A percentile compares a stretch with the other conserved stretches of the same genome.
phyloP scores from a whole-genome alignment of 805 yeast species.

The Myxozyma nipponensis region DNA sequence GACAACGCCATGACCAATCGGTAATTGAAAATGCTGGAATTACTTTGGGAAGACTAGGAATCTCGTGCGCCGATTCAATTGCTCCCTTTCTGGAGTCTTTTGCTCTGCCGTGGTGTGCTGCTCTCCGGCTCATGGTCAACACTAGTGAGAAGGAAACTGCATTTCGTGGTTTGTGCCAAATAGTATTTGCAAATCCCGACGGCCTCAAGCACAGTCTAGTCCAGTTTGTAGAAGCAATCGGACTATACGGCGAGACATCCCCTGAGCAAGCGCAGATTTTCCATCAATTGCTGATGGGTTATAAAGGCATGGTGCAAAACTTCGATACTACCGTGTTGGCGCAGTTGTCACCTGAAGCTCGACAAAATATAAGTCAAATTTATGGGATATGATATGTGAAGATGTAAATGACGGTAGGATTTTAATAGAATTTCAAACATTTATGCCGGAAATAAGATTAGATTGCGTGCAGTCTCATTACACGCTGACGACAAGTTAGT shows the following conservation, averaged over 20 bases:
- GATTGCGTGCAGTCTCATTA: too few species aligned
- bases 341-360: slow-evolving; percentile 28
- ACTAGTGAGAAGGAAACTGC: slow-evolving; percentile 87
- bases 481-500: too few species aligned
- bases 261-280: slow-evolving; percentile 33
- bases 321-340: slow-evolving; percentile 31
- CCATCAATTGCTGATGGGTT: slow-evolving; percentile 32
- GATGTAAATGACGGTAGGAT: background rate
- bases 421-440: background rate
- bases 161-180: slow-evolving; percentile 75
- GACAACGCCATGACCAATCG: slow-evolving; percentile 50
- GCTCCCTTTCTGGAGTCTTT: slow-evolving; percentile 58
- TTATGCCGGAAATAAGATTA: background rate
- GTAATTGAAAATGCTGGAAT: slow-evolving; percentile 85
- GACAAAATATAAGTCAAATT: slow-evolving; percentile 12
- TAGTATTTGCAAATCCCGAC: slow-evolving; percentile 62
- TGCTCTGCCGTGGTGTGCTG: slow-evolving; percentile 65
- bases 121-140: slow-evolving; percentile 63
- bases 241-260: slow-evolving; percentile 36
- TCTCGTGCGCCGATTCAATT: slow-evolving; percentile 54
- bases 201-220: slow-evolving; percentile 53
- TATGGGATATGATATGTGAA: slow-evolving; percentile 9
- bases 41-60: slow-evolving; percentile 81
- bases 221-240: slow-evolving; percentile 57
- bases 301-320: slow-evolving; percentile 30